Evolutionary conservation across 176 grass and related monocot species (phyloP).

Genomic region (Triticum turgidum): DNA sequence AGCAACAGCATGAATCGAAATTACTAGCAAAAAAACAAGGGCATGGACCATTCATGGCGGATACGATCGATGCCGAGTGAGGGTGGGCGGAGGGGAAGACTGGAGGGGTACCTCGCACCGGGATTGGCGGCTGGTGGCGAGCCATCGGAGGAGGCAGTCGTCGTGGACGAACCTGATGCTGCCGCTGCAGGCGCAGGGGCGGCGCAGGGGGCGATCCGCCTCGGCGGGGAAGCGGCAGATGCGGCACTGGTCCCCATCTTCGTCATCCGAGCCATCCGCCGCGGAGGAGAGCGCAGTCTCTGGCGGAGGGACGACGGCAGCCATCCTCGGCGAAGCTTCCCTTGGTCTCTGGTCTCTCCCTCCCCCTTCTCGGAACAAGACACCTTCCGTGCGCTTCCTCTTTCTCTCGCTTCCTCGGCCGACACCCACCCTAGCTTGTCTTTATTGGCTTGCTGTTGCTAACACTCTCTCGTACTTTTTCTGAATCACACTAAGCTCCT

Average conservation of each 20-base stretch:
- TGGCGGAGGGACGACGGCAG: neutral
- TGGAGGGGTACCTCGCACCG: slow-evolving; percentile 32
- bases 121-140: slow-evolving; percentile 21
- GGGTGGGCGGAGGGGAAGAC: neutral
- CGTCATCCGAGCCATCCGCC: slow-evolving; percentile 7
- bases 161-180: slow-evolving; percentile 53
- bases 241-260: slow-evolving; percentile 28
- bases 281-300: slow-evolving; percentile 8
- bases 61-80: neutral
- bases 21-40: neutral
- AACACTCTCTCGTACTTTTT: neutral
- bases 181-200: slow-evolving; percentile 49
- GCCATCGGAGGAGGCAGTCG: slow-evolving; percentile 55
- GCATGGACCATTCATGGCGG: neutral
- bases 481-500: neutral
- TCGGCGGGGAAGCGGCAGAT: slow-evolving; percentile 40
- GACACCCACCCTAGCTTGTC: neutral
- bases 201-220: slow-evolving; percentile 26
- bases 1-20: neutral
- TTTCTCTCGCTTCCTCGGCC: slow-evolving; percentile 12
- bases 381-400: neutral
- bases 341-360: neutral
- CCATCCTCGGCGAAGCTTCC: slow-evolving; percentile 3
- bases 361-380: neutral
- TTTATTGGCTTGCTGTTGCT: neutral